Evolutionary conservation across 306 rosid species (phyloP).

Genomic region (Arachis stenosperma): DNA sequence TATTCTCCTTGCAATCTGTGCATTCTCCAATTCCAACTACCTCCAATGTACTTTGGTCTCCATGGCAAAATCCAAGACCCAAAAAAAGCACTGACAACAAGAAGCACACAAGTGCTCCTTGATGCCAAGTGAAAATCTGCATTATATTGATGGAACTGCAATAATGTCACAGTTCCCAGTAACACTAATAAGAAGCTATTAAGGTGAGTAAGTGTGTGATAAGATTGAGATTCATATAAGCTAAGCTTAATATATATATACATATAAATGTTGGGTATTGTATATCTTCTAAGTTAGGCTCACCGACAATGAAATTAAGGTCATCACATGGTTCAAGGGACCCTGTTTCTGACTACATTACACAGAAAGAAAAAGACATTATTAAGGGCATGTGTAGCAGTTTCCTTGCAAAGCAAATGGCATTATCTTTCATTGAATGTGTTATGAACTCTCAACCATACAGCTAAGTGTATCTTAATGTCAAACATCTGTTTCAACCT

Average conservation of each 20-base stretch:
- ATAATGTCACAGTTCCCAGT: constrained; percentile 4
- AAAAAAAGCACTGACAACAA: constrained; percentile 50
- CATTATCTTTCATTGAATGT: constrained; percentile 54
- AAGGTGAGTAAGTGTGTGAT: constrained; percentile 30
- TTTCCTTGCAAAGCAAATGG: constrained; percentile 21
- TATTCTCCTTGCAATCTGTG: constrained; percentile 64
- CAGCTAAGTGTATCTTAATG: constrained; percentile 33
- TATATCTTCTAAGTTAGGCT: background rate
- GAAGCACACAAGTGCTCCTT: constrained; percentile 63
- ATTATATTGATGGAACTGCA: constrained; percentile 36
- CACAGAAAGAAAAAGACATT: constrained; percentile 46
- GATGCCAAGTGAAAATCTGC: constrained; percentile 45
- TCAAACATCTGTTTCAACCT: constrained; percentile 55
- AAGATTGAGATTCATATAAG: background rate
- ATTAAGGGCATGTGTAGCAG: constrained; percentile 42
- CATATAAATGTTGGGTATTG: constrained; percentile 32
- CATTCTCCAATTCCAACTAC: constrained; percentile 89
- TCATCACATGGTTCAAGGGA: constrained; percentile 68
- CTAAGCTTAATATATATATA: constrained; percentile 41
- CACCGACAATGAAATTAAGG: constrained; percentile 62
- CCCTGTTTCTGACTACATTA: constrained; percentile 13
- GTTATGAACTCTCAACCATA: constrained; percentile 55
- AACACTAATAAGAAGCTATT: constrained; percentile 36
- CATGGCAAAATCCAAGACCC: constrained; percentile 51
- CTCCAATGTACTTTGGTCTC: constrained; percentile 60